Evolutionary conservation across 2,329 filamentous ascomycete species (phyloP).

Genomic region (Xylaria polymorpha): DNA sequence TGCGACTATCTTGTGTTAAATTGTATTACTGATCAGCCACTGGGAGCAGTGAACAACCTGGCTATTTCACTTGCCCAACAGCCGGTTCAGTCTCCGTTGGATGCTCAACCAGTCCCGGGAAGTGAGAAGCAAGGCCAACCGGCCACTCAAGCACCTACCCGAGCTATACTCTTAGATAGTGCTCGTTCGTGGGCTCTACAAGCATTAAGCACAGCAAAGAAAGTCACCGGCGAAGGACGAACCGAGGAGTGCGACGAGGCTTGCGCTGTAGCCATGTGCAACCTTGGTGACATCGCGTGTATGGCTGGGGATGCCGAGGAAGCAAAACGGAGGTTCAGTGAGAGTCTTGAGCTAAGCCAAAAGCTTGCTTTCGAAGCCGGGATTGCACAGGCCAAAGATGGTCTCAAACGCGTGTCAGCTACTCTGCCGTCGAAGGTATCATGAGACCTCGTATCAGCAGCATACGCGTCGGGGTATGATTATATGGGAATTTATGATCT

Average conservation of each 20-base stretch:
- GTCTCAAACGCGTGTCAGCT: slow-evolving; percentile 54
- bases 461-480: not conserved
- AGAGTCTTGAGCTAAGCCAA: slow-evolving; percentile 72
- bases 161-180: slow-evolving; percentile 72
- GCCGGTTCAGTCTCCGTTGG: slow-evolving; percentile 54
- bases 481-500: not conserved
- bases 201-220: slow-evolving; percentile 73
- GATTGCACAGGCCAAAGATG: slow-evolving; percentile 63
- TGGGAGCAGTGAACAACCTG: slow-evolving; percentile 77
- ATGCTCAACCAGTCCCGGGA: slow-evolving; percentile 49
- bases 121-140: slow-evolving; percentile 46
- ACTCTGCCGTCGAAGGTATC: slow-evolving; percentile 12
- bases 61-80: slow-evolving; percentile 79
- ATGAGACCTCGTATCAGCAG: not conserved
- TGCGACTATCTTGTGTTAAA: slow-evolving; percentile 29
- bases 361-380: slow-evolving; percentile 65
- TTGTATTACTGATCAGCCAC: slow-evolving; percentile 38
- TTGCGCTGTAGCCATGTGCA: slow-evolving; percentile 86
- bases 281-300: slow-evolving; percentile 84
- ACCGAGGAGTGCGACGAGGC: slow-evolving; percentile 85
- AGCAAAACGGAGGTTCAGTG: slow-evolving; percentile 74
- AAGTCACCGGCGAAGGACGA: slow-evolving; percentile 73
- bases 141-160: slow-evolving; percentile 56
- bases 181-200: slow-evolving; percentile 84
- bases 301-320: slow-evolving; percentile 74